A percentile compares a stretch with the other conserved stretches of the same genome.
Conservation (phyloP, 495 filamentous ascomycete genomes). For the Bathelium albidoporum region DNA sequence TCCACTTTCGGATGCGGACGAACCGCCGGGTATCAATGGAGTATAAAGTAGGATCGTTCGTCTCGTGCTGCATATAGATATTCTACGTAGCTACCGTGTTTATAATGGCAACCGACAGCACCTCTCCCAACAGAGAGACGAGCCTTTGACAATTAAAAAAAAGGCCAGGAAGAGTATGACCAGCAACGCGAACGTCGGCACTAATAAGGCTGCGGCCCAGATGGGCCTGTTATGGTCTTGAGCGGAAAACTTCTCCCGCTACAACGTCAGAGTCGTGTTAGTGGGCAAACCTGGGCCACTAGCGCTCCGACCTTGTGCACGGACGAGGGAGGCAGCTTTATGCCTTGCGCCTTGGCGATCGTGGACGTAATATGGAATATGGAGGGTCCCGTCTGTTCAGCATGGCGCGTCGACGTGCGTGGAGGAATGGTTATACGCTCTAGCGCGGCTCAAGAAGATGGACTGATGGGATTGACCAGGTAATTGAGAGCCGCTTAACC, state of each 20-base stretch:
- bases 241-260: conserved; percentile 2
- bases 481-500: no score
- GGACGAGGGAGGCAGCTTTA: neutral
- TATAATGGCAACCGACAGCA: neutral
- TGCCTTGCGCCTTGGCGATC: neutral
- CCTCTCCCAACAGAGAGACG: neutral
- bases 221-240: neutral
- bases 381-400: no score
- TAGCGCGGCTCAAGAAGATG: no score
- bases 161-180: neutral
- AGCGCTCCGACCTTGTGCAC: neutral
- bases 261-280: neutral
- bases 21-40: conserved; percentile 22
- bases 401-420: no score
- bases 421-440: no score
- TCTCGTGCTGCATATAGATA: conserved; percentile 1
- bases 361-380: no score
- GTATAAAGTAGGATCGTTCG: conserved; percentile 1
- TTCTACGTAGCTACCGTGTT: neutral
- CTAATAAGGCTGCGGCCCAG: neutral
- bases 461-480: no score
- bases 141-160: neutral
- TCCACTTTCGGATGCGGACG: conserved; percentile 76
- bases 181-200: neutral
- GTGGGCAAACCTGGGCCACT: neutral